These are phyloP conservation scores for Entomophthora muscae DNA, from an alignment of 371 early-diverging fungal genomes.

Conservation along the genomic window DNA sequence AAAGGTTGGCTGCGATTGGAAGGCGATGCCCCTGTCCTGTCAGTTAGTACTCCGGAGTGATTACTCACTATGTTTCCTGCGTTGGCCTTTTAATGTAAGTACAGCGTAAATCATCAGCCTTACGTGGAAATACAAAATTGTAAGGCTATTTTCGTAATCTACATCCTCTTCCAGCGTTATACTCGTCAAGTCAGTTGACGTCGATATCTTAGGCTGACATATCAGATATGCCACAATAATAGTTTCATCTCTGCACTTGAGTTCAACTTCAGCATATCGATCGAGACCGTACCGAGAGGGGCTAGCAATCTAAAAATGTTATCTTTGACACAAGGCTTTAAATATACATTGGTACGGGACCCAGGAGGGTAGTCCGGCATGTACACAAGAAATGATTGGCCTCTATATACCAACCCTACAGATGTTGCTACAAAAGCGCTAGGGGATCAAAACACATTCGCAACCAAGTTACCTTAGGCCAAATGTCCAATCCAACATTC, in stretches of 20 bases:
- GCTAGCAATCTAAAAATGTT: conserved; percentile 31
- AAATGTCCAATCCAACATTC: conserved; percentile 5
- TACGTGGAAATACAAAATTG: conserved; percentile 74
- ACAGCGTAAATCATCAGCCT: conserved; percentile 5
- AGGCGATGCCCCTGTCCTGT: conserved; percentile 56
- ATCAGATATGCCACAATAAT: conserved; percentile 65
- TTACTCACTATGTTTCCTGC: conserved; percentile 82
- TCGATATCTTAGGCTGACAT: not conserved
- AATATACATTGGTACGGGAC: not conserved
- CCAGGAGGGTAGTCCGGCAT: conserved; percentile 5
- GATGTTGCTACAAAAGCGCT: not conserved
- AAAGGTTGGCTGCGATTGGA: conserved; percentile 62
- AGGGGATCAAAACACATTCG: not conserved
- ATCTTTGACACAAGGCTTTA: not conserved
- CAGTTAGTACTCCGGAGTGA: not conserved
- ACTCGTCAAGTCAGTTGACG: not conserved
- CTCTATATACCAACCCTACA: not conserved
- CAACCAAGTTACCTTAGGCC: not conserved
- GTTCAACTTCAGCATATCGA: conserved; percentile 41
- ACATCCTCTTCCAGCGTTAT: conserved; percentile 24
- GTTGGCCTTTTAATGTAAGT: conserved; percentile 39
- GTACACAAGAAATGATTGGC: conserved; percentile 6
- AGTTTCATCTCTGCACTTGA: conserved; percentile 63
- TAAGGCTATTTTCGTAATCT: conserved; percentile 33
- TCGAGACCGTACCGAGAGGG: conserved; percentile 50